These are phyloP conservation scores for Phytophthora parvispora DNA, from an alignment of 352 stramenopile genomes.

Conservation along the genomic window DNA sequence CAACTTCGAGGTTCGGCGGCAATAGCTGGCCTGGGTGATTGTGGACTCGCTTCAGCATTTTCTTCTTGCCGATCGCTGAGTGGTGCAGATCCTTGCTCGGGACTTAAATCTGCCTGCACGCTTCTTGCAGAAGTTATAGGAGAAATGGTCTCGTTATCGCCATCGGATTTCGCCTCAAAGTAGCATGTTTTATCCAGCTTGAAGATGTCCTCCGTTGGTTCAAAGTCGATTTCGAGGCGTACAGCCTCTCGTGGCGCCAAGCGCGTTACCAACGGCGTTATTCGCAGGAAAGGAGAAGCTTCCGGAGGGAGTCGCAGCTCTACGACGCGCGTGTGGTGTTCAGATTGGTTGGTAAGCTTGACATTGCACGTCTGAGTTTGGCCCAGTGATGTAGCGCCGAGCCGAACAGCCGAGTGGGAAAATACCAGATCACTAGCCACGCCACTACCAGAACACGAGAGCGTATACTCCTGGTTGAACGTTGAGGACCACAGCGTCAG, in stretches of 20 bases:
- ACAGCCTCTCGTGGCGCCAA: conserved; percentile 51
- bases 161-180: not conserved
- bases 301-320: conserved; percentile 43
- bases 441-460: conserved; percentile 37
- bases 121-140: conserved; percentile 9
- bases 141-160: not conserved
- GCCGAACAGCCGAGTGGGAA: conserved; percentile 42
- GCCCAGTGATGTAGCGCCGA: conserved; percentile 48
- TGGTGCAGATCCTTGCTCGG: not conserved
- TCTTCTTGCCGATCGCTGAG: not conserved
- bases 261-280: conserved; percentile 76
- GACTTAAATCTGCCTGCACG: conserved; percentile 19
- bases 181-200: conserved; percentile 29
- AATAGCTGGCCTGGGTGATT: conserved; percentile 15
- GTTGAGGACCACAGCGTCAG: conserved; percentile 50
- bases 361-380: conserved; percentile 49
- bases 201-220: conserved; percentile 58
- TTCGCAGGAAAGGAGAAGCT: conserved; percentile 40
- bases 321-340: conserved; percentile 24
- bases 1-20: conserved; percentile 65
- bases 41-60: not conserved
- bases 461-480: conserved; percentile 44
- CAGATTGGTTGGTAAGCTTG: conserved; percentile 42
- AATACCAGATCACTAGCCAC: conserved; percentile 39
- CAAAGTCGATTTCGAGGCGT: conserved; percentile 89